Conservation (phyloP, 2,329 filamentous ascomycete genomes). For the Aspergillus fructus region DNA sequence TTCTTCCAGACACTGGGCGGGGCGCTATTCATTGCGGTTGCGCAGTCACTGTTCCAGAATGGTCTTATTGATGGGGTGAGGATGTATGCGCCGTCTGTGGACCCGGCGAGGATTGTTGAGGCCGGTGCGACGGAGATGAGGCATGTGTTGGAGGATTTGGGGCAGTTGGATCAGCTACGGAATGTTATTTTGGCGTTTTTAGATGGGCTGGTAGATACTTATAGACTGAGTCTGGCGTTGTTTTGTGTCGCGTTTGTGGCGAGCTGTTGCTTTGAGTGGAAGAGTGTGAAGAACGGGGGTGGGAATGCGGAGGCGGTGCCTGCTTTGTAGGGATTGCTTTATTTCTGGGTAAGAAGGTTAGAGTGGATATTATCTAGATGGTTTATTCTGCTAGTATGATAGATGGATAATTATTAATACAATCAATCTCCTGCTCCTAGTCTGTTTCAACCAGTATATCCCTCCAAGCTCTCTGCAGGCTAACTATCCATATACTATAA, state of each 20-base stretch:
- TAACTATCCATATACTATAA: too few species aligned
- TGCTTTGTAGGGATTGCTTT: background rate
- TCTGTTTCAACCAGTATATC: too few species aligned
- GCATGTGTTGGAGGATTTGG: background rate
- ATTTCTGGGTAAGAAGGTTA: background rate
- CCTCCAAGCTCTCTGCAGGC: too few species aligned
- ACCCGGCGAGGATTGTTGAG: background rate
- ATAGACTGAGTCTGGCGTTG: conserved; percentile 8
- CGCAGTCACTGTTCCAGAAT: conserved; percentile 53
- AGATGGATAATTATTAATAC: too few species aligned
- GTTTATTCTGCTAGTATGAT: too few species aligned
- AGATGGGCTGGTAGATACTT: background rate
- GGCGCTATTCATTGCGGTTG: conserved; percentile 52
- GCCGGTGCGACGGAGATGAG: conserved; percentile 9
- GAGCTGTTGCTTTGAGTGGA: conserved; percentile 11
- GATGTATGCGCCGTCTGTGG: background rate
- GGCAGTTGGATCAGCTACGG: conserved; percentile 2
- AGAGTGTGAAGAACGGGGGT: conserved; percentile 10
- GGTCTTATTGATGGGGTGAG: conserved; percentile 40
- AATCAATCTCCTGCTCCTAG: too few species aligned
- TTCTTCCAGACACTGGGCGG: conserved; percentile 42
- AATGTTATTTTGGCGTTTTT: conserved; percentile 8
- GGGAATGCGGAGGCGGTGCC: conserved; percentile 5
- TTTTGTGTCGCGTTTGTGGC: conserved; percentile 6
- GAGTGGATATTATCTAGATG: too few species aligned